phyloP scores from a whole-genome alignment of 2,329 filamentous ascomycete genomes.

The Diplodia sapinea region DNA sequence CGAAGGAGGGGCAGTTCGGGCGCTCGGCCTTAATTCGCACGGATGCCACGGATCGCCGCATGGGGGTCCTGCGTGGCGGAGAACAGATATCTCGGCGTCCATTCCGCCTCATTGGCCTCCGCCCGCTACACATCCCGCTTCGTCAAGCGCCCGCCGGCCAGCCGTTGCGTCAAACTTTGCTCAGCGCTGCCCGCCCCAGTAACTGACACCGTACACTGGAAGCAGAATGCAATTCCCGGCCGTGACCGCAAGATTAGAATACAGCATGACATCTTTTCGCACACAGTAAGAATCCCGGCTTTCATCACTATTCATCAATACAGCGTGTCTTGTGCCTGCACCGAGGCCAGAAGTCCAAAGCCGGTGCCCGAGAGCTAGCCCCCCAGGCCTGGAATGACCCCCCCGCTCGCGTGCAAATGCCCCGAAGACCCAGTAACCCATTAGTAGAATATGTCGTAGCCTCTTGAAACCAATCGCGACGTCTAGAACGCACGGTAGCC shows the following conservation, averaged over 20 bases:
- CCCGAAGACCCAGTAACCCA: constrained; percentile 26
- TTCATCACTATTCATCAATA: constrained; percentile 30
- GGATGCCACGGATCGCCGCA: constrained; percentile 19
- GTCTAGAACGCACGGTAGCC: constrained; percentile 53
- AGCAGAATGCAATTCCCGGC: constrained; percentile 23
- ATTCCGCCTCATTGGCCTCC: constrained; percentile 21
- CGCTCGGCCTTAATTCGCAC: constrained; percentile 20
- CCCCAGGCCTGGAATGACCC: constrained; percentile 10
- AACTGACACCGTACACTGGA: background rate
- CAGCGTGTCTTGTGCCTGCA: constrained; percentile 22
- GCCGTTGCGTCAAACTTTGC: constrained; percentile 15
- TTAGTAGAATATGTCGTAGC: constrained; percentile 28
- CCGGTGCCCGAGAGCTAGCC: constrained; percentile 18
- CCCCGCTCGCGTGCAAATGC: constrained; percentile 18
- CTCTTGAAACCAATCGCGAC: background rate
- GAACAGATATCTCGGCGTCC: background rate
- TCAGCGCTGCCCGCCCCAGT: too few species aligned
- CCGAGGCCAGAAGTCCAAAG: constrained; percentile 17
- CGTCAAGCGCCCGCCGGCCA: constrained; percentile 4
- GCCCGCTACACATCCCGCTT: background rate
- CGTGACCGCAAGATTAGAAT: constrained; percentile 29
- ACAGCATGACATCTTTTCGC: constrained; percentile 30
- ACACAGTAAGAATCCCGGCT: constrained; percentile 28
- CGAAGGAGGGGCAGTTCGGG: constrained; percentile 13
- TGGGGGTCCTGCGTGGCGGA: background rate